Evolutionary conservation across 805 yeast species (phyloP).

Genomic region (Barnettozyma siamensis): DNA sequence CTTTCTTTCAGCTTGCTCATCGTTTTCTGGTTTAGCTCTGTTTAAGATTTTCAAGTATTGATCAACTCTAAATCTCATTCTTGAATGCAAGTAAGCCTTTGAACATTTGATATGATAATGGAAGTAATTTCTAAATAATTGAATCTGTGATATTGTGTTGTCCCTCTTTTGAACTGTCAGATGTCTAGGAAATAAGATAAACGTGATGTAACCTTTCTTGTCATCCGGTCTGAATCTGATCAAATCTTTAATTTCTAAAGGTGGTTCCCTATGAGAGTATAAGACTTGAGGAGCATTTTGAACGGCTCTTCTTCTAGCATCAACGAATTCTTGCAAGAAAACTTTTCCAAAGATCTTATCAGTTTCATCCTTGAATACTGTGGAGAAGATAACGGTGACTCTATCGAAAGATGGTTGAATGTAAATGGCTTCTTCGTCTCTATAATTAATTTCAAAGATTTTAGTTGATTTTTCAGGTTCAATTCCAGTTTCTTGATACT

Average conservation of each 20-base stretch:
- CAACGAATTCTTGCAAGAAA: constrained; percentile 89
- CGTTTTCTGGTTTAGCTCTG: constrained; percentile 92
- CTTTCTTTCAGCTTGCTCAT: constrained; percentile 50
- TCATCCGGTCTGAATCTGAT: constrained; percentile 35
- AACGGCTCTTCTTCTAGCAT: constrained; percentile 90
- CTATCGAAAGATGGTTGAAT: constrained; percentile 92
- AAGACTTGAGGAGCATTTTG: constrained; percentile 98
- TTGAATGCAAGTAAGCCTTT: constrained; percentile 95
- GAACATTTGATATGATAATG: constrained; percentile 98
- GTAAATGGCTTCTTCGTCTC: constrained; percentile 90
- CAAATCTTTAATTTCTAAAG: constrained; percentile 66
- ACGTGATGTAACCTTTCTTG: constrained; percentile 52
- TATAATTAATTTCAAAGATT: constrained; percentile 54
- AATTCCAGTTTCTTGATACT: constrained; percentile 25
- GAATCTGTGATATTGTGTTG: constrained; percentile 85
- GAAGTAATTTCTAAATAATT: constrained; percentile 91
- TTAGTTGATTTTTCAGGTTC: constrained; percentile 21
- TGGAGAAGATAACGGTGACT: constrained; percentile 93
- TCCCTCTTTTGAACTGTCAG: constrained; percentile 63
- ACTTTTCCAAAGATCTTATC: constrained; percentile 89
- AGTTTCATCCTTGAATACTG: constrained; percentile 93
- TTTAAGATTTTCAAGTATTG: constrained; percentile 93
- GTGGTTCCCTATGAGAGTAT: constrained; percentile 87
- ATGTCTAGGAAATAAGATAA: constrained; percentile 81
- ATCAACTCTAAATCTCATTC: constrained; percentile 95